Base-by-base conservation (phyloP, 805 yeast genomes). In the Clavispora carvajalis region DNA sequence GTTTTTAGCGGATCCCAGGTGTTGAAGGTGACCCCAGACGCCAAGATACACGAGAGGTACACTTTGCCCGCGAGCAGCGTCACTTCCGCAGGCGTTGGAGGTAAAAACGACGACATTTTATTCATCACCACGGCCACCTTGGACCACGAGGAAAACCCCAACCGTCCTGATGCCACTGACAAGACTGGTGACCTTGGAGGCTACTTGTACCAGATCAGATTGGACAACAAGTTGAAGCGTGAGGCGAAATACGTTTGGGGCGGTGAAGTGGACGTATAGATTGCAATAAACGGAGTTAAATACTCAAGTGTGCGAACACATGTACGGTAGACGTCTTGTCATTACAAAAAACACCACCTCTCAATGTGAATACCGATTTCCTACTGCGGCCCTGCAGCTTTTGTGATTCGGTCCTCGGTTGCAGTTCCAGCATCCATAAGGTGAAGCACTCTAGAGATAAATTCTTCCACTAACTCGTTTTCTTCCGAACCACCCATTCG, bases 401-500 rank as follows among this genome's bases (percentile, higher is more conserved):
- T n/a, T n/a, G n/a, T n/a, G n/a, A n/a, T n/a, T n/a, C n/a, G n/a
- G n/a, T n/a, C n/a, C n/a, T n/a, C n/a, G n/a, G n/a, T n/a, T n/a
- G n/a, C n/a, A n/a, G n/a, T n/a, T n/a, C n/a, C n/a, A 22, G 4
- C 7, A 7, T 48, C 51, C 38, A 45, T 34, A 28, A 61, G 48
- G 18, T 51, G 52, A 22, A 73, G 45, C 5, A 76, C 62, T 26
- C 73, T 48, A 34, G 55, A 56, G 12, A 80, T 76, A 58, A 85
- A 84, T 49, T 84, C 91, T 55, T 85, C 90, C 4, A 86, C 78
- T 18, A 80, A 59, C 45, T 67, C 77, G 53, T 86, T 86, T 37
- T 75, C 76, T 48, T 85, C 87, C 0, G 67, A 40, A 0, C 95
- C 95, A 5, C 83, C 82, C 3, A 53, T 55, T 24, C 95, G 61